These are phyloP conservation scores for Amanita rubescens DNA, from an alignment of 768 basidiomycete genomes.

Conservation along the genomic window DNA sequence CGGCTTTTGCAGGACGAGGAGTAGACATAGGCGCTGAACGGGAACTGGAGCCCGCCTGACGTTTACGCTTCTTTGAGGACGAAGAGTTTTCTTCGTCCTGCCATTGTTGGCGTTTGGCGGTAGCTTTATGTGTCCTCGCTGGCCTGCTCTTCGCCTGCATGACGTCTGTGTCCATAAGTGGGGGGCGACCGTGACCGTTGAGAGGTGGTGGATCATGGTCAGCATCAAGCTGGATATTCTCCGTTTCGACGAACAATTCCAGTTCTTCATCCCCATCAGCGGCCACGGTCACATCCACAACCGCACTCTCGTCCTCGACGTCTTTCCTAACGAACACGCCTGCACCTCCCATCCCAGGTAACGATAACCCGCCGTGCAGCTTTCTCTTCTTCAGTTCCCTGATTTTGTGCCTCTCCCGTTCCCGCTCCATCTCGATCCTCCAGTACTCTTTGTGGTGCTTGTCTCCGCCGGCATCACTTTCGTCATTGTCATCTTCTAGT, in stretches of 20 bases:
- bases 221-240: background rate
- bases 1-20: background rate
- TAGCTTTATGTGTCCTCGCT: background rate
- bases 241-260: background rate
- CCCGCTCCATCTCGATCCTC: conserved; percentile 19
- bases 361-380: conserved; percentile 29
- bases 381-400: conserved; percentile 50
- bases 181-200: background rate
- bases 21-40: background rate
- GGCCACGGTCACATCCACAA: conserved; percentile 47
- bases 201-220: background rate
- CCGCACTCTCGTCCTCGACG: conserved; percentile 50
- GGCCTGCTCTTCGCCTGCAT: background rate
- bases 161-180: background rate
- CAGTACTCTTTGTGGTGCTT: conserved; percentile 22
- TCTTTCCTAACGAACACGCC: conserved; percentile 52
- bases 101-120: background rate
- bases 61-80: background rate
- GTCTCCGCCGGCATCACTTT: conserved; percentile 6
- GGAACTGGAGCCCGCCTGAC: background rate
- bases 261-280: conserved; percentile 15
- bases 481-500: conserved; percentile 19
- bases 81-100: background rate
- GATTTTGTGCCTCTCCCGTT: conserved; percentile 43
- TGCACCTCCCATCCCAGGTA: conserved; percentile 16